Evolutionary conservation across 108 stramenopile genomes (phyloP), one percentile per base, ranked within the genome.

Genomic region (Stephanodiscus minutulus): DNA sequence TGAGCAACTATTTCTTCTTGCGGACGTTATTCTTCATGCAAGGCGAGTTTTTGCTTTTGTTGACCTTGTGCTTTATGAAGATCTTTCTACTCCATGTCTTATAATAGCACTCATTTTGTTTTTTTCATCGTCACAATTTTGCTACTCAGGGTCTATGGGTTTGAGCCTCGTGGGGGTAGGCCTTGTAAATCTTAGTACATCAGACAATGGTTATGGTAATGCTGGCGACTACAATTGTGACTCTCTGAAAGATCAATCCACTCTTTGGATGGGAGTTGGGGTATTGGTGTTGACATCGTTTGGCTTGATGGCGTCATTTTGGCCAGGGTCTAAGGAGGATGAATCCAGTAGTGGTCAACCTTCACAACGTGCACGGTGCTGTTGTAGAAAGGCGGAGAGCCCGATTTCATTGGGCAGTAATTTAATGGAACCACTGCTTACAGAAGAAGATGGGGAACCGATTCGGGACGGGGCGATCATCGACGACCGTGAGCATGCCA

Each of bases 251-350:
- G 79, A 81, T 52, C 73, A 73, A 60, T 65, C 68, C 24, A 70
- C 87, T 35, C 53, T 90, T 22, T 79, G 83, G 75, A 54, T 75
- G 13, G 89, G 89, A 10, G 82, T 76, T 61, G 52, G 44, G 7
- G 52, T 83, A 22, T 66, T 91, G 7, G 60, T 80, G 11, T 22
- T 84, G 22, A 73, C 86, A 31, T 84, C 76, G 33, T 46, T 84
- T 20, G 83, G 82, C 24, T 64, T 88, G 55, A 91, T 91, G 87
- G 18, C 69, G 18, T 74, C 84, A 13, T 91, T 91, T 66, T 87
- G 72, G 61, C 90, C 90, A 11, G 70, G 66, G 46, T 37, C 59
- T 29, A 41, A 20, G 5, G 48, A 48, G n/a, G 39, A 60, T 10
- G 31, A 33, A 58, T 11, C 64, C 8, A 17, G 7, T 20, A 36